Evolutionary conservation across 2,329 filamentous ascomycete species (phyloP), one percentile per base, ranked within the genome.

Genomic region (Fusarium falciforme): DNA sequence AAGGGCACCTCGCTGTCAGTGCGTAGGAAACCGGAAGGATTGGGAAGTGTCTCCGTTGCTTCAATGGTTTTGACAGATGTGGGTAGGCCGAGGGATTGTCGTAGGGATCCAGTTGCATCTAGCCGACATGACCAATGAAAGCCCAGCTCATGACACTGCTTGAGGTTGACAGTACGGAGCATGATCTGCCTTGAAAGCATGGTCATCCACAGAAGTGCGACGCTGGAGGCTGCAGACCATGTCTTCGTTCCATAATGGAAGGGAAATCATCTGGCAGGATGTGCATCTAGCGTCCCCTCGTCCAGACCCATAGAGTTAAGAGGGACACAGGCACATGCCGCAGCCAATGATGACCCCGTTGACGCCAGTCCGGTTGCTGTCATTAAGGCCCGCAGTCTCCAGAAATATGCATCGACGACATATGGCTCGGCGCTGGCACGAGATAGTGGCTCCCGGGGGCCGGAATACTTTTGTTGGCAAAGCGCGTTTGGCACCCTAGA

Each of bases 391-490:
- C 54, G 54, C 27, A 58, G 61, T 60, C 42, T 68, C 61, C 73
- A 35, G 44, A 58, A 61, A 64, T 72, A 66, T 71, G 75, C 65
- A 62, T 52, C 67, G 55, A 66, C 66, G 65, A 71, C 64, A 72
- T 67, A 59, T 63, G 29, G 35, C 38, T 59, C 65, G 64, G 71
- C 60, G 68, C 58, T 72, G 67, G 66, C 71, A 73, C 75, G 73
- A 69, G 61, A 36, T 74, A 72, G 65, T 76, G 71, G 44, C 42
- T 52, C 52, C 42, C 33, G 38, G 33, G 35, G 62, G 40, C 61
- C 61, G 75, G 73, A 55, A 71, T 76, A 66, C 67, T 69, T 52
- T 20, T 77, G 72, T 61, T 40, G 73, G 73, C 58, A 67, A 77
- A 59, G 60, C 67, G 68, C 20, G 61, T 27, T 35, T 31, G 22